A percentile compares a stretch with the other conserved stretches of the same genome.
Evolutionary conservation across 1,139 yeast genomes (phyloP).

Genomic region (Yamadazyma pseudoaaseri): DNA sequence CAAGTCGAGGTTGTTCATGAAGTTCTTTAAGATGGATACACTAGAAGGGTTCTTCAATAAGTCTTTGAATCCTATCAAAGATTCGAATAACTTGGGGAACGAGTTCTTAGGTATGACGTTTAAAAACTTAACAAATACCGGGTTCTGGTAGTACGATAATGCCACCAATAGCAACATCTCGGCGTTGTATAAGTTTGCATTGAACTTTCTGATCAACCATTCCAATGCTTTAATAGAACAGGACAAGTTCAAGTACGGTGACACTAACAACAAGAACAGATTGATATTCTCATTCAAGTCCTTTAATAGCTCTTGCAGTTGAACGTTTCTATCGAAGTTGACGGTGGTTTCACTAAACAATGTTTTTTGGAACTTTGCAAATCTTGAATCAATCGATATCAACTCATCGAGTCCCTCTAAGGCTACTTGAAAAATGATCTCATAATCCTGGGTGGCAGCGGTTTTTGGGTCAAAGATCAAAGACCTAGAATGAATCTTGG

Average conservation of each 20-base stretch:
- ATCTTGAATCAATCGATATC: conserved; percentile 68
- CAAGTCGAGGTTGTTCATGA: conserved; percentile 64
- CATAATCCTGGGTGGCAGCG: conserved; percentile 93
- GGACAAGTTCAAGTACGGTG: conserved; percentile 70
- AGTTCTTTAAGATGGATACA: conserved; percentile 67
- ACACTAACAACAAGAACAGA: conserved; percentile 70
- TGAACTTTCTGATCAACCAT: conserved; percentile 93
- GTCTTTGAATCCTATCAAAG: conserved; percentile 70
- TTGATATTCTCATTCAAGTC: conserved; percentile 72
- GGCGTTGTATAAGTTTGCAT: conserved; percentile 76
- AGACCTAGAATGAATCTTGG: conserved; percentile 85
- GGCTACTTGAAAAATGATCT: conserved; percentile 70
- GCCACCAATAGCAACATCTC: conserved; percentile 69
- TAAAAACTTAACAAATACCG: conserved; percentile 71
- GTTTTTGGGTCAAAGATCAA: conserved; percentile 80
- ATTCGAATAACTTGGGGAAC: conserved; percentile 73
- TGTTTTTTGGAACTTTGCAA: conserved; percentile 64
- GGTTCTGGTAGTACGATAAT: conserved; percentile 73
- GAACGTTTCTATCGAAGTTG: conserved; percentile 75
- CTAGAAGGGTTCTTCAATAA: conserved; percentile 63
- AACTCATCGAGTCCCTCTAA: conserved; percentile 77
- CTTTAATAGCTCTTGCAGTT: conserved; percentile 70
- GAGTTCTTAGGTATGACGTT: conserved; percentile 63
- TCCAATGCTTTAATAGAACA: conserved; percentile 85
- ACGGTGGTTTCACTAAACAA: conserved; percentile 82